Evolutionary conservation across 768 basidiomycete genomes (phyloP).

Genomic region (Panus rudis): DNA sequence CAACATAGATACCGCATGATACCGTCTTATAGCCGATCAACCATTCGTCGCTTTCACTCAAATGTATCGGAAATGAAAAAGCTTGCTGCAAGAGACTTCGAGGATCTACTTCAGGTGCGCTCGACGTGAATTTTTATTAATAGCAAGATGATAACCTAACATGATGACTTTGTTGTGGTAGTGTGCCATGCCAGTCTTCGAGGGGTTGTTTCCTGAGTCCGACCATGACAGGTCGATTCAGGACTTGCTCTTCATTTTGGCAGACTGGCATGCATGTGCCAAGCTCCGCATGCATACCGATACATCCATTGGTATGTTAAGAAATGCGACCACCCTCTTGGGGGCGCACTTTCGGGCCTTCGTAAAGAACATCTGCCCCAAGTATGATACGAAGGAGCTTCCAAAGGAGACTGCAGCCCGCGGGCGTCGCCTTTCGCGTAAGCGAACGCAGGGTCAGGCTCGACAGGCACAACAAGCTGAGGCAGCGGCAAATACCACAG

Average conservation of each 20-base stretch:
- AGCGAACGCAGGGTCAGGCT: not conserved
- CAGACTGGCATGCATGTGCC: conserved; percentile 28
- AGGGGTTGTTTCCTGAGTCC: not conserved
- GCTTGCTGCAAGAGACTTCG: not conserved
- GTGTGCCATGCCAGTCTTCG: not conserved
- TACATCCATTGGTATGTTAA: conserved; percentile 14
- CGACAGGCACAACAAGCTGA: not conserved
- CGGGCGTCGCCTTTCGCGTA: not conserved
- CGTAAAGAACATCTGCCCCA: conserved; percentile 14
- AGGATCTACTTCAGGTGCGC: not conserved
- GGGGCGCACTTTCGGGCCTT: conserved; percentile 20
- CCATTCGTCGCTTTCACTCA: conserved; percentile 10
- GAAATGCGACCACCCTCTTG: conserved; percentile 11
- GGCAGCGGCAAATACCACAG: not conserved
- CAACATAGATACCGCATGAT: conserved; percentile 11
- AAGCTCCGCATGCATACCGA: conserved; percentile 30
- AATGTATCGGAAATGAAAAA: conserved; percentile 4
- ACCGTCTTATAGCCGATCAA: conserved; percentile 19
- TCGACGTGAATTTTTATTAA: not conserved
- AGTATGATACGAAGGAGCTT: conserved; percentile 21
- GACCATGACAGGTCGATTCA: not conserved
- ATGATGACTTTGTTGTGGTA: not conserved
- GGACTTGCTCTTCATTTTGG: conserved; percentile 1
- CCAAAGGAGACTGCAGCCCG: conserved; percentile 16
- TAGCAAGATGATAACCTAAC: not conserved